Conservation (phyloP, 768 basidiomycete species). For the Cubamyces lactineus region DNA sequence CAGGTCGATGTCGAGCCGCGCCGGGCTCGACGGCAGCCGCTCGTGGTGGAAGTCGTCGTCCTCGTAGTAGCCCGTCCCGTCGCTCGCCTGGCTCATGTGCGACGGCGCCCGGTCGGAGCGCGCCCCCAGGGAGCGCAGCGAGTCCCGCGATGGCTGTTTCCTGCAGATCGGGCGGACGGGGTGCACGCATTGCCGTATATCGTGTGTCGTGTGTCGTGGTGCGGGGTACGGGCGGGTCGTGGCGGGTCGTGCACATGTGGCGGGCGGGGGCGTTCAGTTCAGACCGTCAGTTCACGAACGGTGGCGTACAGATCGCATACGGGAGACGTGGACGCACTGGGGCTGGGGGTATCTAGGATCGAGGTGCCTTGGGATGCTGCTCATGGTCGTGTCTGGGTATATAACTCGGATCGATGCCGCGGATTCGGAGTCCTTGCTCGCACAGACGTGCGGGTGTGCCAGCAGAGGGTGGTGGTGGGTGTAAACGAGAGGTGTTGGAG, state of each 20-base stretch:
- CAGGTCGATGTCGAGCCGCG: constrained; percentile 32
- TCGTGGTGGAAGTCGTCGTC: constrained; percentile 20
- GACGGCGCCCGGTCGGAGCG: constrained; percentile 12
- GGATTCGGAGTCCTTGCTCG: too few species aligned
- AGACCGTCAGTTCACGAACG: too few species aligned
- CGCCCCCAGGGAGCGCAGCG: constrained; percentile 12
- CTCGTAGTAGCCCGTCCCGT: constrained; percentile 10
- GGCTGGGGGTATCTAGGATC: constrained; percentile 14
- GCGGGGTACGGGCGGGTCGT: background rate
- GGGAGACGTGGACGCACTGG: constrained; percentile 12
- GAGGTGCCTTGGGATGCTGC: constrained; percentile 11
- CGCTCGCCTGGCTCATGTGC: constrained; percentile 14
- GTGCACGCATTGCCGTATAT: too few species aligned
- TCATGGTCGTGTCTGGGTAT: background rate
- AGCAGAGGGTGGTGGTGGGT: too few species aligned
- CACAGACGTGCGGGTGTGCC: too few species aligned
- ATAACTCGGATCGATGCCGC: background rate
- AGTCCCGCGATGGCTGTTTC: constrained; percentile 22
- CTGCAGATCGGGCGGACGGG: background rate
- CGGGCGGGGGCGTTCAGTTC: background rate
- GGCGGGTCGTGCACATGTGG: too few species aligned
- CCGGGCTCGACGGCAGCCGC: constrained; percentile 21
- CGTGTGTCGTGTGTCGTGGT: background rate
- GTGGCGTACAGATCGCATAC: too few species aligned
- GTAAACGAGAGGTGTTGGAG: too few species aligned